Percentiles rank a stretch among this genome's conserved stretches.
Evolutionary conservation across 2,329 filamentous ascomycete genomes (phyloP).

Genomic region (Talaromyces sp.): DNA sequence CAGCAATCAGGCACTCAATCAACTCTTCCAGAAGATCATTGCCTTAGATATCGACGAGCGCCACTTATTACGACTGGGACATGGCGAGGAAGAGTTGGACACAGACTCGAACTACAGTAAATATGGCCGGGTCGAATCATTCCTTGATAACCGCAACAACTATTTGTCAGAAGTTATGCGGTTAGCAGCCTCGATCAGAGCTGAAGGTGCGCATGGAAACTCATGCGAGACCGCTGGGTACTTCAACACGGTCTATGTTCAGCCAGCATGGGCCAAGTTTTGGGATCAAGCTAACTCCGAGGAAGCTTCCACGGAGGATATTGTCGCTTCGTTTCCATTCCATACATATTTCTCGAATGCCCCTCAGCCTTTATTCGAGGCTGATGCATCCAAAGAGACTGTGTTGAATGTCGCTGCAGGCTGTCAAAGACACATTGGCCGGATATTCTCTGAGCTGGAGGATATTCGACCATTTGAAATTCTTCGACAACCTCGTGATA

Average conservation of each 20-base stretch:
- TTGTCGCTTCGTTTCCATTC: conserved; percentile 82
- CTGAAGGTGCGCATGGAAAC: conserved; percentile 90
- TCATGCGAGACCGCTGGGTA: conserved; percentile 97
- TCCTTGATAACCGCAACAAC: conserved; percentile 80
- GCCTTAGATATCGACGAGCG: conserved; percentile 93
- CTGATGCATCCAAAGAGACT: conserved; percentile 65
- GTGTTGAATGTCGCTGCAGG: conserved; percentile 76
- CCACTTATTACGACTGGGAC: conserved; percentile 87
- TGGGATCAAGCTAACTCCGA: conserved; percentile 64
- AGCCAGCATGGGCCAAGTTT: conserved; percentile 87
- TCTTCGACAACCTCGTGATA: conserved; percentile 82
- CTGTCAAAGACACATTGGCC: conserved; percentile 84
- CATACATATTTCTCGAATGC: conserved; percentile 83
- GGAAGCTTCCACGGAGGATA: conserved; percentile 60
- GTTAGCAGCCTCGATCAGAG: conserved; percentile 79
- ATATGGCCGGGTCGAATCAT: conserved; percentile 90
- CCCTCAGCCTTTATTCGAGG: conserved; percentile 80
- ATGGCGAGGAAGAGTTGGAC: conserved; percentile 91
- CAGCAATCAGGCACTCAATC: conserved; percentile 96
- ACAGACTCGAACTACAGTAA: conserved; percentile 90
- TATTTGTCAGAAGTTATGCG: conserved; percentile 84
- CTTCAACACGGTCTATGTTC: conserved; percentile 89
- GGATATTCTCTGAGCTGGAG: conserved; percentile 88
- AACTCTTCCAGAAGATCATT: conserved; percentile 97
- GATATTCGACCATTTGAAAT: conserved; percentile 97